Base-by-base conservation (phyloP, 2,329 filamentous ascomycete species). In the Amylocarpus encephaloides region DNA sequence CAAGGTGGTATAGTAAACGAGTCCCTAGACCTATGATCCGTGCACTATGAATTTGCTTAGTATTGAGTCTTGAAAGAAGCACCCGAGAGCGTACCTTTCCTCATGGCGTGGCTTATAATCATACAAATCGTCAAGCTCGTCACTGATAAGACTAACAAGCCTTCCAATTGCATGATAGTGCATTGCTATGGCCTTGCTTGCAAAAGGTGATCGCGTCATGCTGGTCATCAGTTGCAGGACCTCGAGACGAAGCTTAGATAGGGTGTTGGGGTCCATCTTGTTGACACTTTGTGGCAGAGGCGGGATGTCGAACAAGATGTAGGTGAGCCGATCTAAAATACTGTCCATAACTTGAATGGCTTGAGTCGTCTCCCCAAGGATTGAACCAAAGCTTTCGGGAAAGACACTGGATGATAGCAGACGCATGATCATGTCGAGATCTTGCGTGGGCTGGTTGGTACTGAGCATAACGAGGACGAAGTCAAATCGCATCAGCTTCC, bases 111-210 rank as follows among this genome's bases (percentile, higher is more conserved):
- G 38, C 39, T 59, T 57, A 34, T 71, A 70, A 12, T 74, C 67
- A 64, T 87, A 86, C 1, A 86, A 66, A 2, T 70, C 68, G 41
- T 77, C 74, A 12, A 96, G 70, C 56, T 86, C 81, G 56, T 89
- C 85, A 51, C 93, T 83, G 46, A 91, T 80, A 40, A 86, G 80
- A 22, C 82, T 79, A 22, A 94, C 83, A 0, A 95, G 71, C 2
- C 88, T 80, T 1, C 87, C 88, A 13, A 95, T 79, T 11, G 82
- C 82, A 36, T 77, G 79, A 2, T 78, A 76, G 65, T 93, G 86
- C 5, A 72, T 70, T 0, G 85, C 85, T 7, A 96, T 75, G 41
- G 86, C 78, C 19, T 73, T 65, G 1, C 78, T 76, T 7, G 85
- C 85, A 60, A 86, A 80, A 0, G 75, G 68, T n/a, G 79, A 79